Percentiles rank a stretch among this genome's conserved stretches.
Conservation (phyloP, 371 early-diverging fungal genomes). For the Blyttiomyces sp. region DNA sequence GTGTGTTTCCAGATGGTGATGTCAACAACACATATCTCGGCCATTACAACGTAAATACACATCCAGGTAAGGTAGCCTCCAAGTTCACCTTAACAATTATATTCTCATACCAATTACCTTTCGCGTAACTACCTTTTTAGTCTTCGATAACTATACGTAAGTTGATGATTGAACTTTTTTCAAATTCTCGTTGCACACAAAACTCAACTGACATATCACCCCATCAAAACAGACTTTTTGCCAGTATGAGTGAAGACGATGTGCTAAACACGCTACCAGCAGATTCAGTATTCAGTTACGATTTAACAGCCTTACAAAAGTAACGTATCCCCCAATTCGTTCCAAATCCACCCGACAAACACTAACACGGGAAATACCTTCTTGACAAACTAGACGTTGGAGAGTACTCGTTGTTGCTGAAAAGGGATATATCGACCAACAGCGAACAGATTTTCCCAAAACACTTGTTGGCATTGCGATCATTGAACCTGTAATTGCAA, state of each 20-base stretch:
- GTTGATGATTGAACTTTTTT: neutral
- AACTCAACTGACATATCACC: no score
- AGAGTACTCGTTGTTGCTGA: neutral
- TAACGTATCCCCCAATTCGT: no score
- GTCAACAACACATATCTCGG: neutral
- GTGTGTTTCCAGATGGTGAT: neutral
- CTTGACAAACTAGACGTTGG: neutral
- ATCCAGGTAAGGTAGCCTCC: no score
- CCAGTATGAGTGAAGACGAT: neutral
- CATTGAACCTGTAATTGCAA: neutral
- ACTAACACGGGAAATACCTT: no score
- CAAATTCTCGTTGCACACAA: no score
- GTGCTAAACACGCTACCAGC: neutral
- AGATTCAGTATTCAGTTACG: neutral
- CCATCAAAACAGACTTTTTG: no score
- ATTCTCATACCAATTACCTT: no score
- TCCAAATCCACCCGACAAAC: no score
- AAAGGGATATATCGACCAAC: neutral
- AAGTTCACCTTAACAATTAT: no score
- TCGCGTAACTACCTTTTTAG: no score
- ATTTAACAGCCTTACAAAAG: no score
- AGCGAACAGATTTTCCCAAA: neutral
- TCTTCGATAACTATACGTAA: neutral
- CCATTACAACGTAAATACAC: neutral
- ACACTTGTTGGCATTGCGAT: neutral